A percentile compares a stretch with the other conserved stretches of the same genome.
phyloP scores from a whole-genome alignment of 1,139 yeast genomes.

The Yamadazyma atmosphaerica region DNA sequence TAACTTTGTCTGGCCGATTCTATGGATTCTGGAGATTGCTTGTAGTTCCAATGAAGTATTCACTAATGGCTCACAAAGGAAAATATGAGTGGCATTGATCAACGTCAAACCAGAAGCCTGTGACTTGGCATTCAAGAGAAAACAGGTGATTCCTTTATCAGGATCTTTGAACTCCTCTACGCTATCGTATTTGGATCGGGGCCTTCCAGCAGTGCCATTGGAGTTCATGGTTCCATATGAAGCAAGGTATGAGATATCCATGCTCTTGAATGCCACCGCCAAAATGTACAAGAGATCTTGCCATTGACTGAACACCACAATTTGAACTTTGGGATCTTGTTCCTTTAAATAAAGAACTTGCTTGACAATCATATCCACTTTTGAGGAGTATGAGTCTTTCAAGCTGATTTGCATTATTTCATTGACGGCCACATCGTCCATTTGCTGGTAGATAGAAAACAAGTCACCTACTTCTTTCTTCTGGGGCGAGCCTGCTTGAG shows the following conservation, averaged over 20 bases:
- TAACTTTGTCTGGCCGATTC: slow-evolving; percentile 81
- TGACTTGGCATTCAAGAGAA: slow-evolving; percentile 78
- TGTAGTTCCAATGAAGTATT: slow-evolving; percentile 85
- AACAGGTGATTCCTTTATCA: slow-evolving; percentile 64
- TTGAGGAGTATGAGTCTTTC: slow-evolving; percentile 68
- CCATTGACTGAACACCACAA: slow-evolving; percentile 89
- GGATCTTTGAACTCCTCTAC: slow-evolving; percentile 69
- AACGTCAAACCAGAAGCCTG: slow-evolving; percentile 90
- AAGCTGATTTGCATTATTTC: slow-evolving; percentile 47
- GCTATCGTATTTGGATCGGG: slow-evolving; percentile 35
- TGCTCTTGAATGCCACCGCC: slow-evolving; percentile 63
- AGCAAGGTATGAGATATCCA: slow-evolving; percentile 54
- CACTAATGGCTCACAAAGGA: slow-evolving; percentile 88
- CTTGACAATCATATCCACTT: slow-evolving; percentile 78
- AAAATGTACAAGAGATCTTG: slow-evolving; percentile 67
- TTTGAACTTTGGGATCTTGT: slow-evolving; percentile 66
- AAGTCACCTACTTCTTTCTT: slow-evolving; percentile 24
- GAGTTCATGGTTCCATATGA: slow-evolving; percentile 39
- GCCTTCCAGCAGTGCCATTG: slow-evolving; percentile 31
- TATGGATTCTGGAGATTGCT: slow-evolving; percentile 86
- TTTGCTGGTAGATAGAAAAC: slow-evolving; percentile 49
- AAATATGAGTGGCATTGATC: slow-evolving; percentile 88
- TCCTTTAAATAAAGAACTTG: slow-evolving; percentile 64
- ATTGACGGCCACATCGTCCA: slow-evolving; percentile 39
- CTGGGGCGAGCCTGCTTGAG: slow-evolving; percentile 8